Percentiles rank a stretch among this genome's conserved stretches.
These are phyloP conservation scores for Crithidia mellificae DNA, from an alignment of 208 protist species.

Conservation along the genomic window DNA sequence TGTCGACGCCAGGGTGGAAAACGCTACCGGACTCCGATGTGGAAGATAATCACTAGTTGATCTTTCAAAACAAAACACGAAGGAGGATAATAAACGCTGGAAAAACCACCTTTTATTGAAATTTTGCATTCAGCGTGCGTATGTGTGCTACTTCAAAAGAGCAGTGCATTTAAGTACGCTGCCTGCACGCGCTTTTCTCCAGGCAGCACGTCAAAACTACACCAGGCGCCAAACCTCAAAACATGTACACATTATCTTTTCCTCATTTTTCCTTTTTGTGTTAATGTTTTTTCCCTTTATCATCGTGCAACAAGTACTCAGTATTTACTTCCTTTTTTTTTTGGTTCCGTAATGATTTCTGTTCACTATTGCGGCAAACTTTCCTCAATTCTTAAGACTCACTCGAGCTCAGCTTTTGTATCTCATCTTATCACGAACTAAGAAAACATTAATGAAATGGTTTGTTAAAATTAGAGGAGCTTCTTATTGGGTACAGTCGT, in stretches of 20 bases:
- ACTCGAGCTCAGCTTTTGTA: neutral
- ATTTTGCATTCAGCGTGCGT: too few relatives aligned
- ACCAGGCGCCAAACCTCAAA: neutral
- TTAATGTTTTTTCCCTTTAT: neutral
- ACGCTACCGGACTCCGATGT: slow-evolving; percentile 23
- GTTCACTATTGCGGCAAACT: too few relatives aligned
- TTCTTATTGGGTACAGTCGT: too few relatives aligned
- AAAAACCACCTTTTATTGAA: too few relatives aligned
- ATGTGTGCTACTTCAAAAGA: too few relatives aligned
- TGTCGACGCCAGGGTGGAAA: slow-evolving; percentile 13
- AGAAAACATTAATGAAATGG: too few relatives aligned
- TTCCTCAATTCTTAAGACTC: too few relatives aligned
- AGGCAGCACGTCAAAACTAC: too few relatives aligned
- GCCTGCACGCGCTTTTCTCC: too few relatives aligned
- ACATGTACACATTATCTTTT: neutral
- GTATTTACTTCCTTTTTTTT: too few relatives aligned
- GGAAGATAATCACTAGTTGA: neutral
- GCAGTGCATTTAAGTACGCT: too few relatives aligned
- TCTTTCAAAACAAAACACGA: neutral
- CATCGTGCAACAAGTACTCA: neutral
- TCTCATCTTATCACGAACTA: neutral
- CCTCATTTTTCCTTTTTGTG: neutral
- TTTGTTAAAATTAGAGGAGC: too few relatives aligned
- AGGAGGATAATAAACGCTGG: neutral
- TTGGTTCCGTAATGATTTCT: neutral